Percentiles rank a stretch among this genome's conserved stretches.
Conservation (phyloP, 352 stramenopile genomes). For the Phytopythium litorale region DNA sequence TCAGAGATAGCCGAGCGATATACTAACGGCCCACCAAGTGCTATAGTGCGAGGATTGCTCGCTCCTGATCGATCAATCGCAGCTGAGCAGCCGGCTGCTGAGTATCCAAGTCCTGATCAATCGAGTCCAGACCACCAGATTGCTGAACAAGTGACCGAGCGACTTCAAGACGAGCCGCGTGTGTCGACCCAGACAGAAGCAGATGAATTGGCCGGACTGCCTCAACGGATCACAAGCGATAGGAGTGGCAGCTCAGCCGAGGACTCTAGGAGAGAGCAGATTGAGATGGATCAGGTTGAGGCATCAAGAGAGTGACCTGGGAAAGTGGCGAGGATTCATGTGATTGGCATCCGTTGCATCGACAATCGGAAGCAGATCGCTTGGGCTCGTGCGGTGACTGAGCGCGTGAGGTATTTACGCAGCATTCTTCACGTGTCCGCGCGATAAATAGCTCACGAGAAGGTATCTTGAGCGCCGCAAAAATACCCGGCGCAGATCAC, state of each 20-base stretch:
- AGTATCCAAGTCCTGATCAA: neutral
- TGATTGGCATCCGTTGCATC: neutral
- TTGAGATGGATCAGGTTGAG: neutral
- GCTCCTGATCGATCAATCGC: neutral
- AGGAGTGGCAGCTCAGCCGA: neutral
- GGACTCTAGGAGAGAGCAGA: neutral
- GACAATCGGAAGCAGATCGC: neutral
- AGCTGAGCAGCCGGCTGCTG: neutral
- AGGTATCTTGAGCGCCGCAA: neutral
- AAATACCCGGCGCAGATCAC: neutral
- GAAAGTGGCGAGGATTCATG: neutral
- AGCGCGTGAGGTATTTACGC: neutral
- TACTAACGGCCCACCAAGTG: neutral
- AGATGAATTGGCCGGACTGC: neutral
- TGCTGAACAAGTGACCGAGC: neutral
- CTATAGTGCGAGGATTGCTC: neutral
- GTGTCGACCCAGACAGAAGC: neutral
- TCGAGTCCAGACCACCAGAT: neutral
- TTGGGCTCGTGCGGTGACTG: neutral
- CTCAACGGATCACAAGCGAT: neutral
- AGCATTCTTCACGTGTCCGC: neutral
- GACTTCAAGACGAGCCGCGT: neutral
- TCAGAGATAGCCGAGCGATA: neutral
- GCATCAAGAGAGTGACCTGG: neutral
- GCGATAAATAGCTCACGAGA: neutral